Evolutionary conservation across 2,329 filamentous ascomycete species (phyloP), one percentile per base, ranked within the genome.

Genomic region (Trichoderma pleuroti): DNA sequence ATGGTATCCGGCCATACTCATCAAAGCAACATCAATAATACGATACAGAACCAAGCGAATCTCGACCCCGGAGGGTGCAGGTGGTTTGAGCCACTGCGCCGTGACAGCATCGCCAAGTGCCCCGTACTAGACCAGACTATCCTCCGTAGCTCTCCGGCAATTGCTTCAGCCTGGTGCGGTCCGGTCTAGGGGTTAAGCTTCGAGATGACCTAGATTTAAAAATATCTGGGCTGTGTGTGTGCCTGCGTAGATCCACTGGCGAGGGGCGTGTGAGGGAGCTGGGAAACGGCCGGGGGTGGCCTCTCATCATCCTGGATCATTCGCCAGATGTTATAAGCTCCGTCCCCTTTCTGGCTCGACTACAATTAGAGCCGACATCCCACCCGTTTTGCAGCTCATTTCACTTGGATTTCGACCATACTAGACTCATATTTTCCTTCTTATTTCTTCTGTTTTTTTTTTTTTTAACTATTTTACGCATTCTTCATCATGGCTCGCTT

Each of bases 271-370:
- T 67, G 39, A 42, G 16, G 39, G 39, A 42, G 39, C 11, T 54
- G 30, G 30, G 21, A 30, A 26, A 26, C 10, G n/a, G 32, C 49
- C 32, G 24, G 63, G 63, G 52, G 49, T 42, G 52, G 34, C 39
- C 39, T 42, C 36, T 32, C 52, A 52, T 28, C 26, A 57, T 42
- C 24, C 24, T 34, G 42, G 52, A 67, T 67, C 42, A 30, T 67
- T 42, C n/a, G 52, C 36, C 30, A 56, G 24, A 57, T 67, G 30
- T 46, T 67, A 39, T 46, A 67, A 57, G 64, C 64, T 57, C 52
- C 52, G 54, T 67, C 52, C 32, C 64, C 34, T 67, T 42, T 67
- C 34, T 67, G 26, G 49, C 64, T 18, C 18, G n/a, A 30, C 34
- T 67, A 57, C 52, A 67, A 30, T 39, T 56, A 66, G 46, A 66